These are phyloP conservation scores for Boletellus deceptivus DNA, from an alignment of 1,284 basidiomycete genomes.

Conservation along the genomic window DNA sequence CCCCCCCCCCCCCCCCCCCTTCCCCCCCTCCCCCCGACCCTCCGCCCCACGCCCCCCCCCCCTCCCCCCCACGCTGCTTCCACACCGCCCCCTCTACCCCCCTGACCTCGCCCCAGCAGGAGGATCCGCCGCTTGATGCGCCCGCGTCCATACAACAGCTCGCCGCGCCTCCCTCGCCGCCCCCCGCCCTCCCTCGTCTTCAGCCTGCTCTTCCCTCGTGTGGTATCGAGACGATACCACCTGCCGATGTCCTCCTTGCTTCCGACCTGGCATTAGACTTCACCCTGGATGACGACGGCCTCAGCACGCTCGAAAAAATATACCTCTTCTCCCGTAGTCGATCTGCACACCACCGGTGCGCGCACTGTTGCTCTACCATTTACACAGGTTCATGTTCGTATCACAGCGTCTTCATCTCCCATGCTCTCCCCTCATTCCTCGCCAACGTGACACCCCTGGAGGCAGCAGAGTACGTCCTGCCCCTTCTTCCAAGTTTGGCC, in stretches of 20 bases:
- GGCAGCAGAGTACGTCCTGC: conserved; percentile 92
- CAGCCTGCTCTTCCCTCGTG: conserved; percentile 13
- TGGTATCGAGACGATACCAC: conserved; percentile 33
- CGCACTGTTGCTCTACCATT: conserved; percentile 29
- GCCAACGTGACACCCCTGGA: conserved; percentile 81
- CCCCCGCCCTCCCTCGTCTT: conserved; percentile 15
- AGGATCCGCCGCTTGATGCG: conserved; percentile 28
- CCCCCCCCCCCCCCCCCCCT: conserved; percentile 19
- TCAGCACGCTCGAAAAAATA: conserved; percentile 88
- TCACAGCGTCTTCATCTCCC: conserved; percentile 74
- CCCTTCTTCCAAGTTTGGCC: conserved; percentile 83
- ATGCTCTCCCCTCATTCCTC: conserved; percentile 73
- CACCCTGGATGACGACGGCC: conserved; percentile 68
- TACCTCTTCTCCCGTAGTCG: conserved; percentile 91
- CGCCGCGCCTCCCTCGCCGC: conserved; percentile 27
- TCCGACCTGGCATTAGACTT: conserved; percentile 49
- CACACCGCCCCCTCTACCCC: conserved; percentile 37
- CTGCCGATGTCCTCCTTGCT: conserved; percentile 24
- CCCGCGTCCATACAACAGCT: conserved; percentile 22
- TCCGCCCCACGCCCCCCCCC: conserved; percentile 31
- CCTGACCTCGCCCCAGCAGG: conserved; percentile 32
- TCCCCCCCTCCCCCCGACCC: conserved; percentile 30
- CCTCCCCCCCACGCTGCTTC: conserved; percentile 35
- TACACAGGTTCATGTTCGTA: conserved; percentile 5
- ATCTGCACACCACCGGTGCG: conserved; percentile 67